These are phyloP conservation scores for Cyclotella choctawhatcheeana DNA, from an alignment of 108 stramenopile species.

Conservation along the genomic window DNA sequence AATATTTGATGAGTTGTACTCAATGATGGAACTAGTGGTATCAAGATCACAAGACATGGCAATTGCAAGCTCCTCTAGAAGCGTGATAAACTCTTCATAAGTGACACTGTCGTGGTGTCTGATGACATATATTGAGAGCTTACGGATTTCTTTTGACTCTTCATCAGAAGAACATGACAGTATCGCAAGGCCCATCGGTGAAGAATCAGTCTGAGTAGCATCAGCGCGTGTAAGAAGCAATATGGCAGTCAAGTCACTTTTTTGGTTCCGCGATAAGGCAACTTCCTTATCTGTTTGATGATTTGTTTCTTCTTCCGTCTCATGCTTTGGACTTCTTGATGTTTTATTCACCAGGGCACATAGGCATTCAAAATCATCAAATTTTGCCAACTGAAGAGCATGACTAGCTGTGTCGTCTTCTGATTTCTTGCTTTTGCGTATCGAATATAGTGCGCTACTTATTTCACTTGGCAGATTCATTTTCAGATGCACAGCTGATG, in stretches of 20 bases:
- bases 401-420: slow-evolving; percentile 40
- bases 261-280: slow-evolving; percentile 44
- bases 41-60: slow-evolving; percentile 56
- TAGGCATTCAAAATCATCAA: slow-evolving; percentile 60
- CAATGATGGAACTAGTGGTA: neutral
- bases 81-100: slow-evolving; percentile 72
- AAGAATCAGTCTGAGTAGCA: slow-evolving; percentile 59
- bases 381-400: slow-evolving; percentile 60
- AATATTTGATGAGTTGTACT: neutral
- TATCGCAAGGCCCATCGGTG: slow-evolving; percentile 79
- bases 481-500: slow-evolving; percentile 40
- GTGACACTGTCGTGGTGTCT: slow-evolving; percentile 72
- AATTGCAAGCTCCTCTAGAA: slow-evolving; percentile 65
- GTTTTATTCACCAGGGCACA: slow-evolving; percentile 43
- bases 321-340: neutral
- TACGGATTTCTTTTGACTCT: slow-evolving; percentile 35
- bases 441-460: slow-evolving; percentile 36
- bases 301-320: neutral
- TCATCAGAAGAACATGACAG: slow-evolving; percentile 60
- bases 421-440: slow-evolving; percentile 40
- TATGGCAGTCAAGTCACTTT: slow-evolving; percentile 41
- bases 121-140: slow-evolving; percentile 56
- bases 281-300: slow-evolving; percentile 9
- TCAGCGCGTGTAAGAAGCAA: slow-evolving; percentile 74
- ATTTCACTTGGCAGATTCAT: neutral